Conservation (phyloP, 352 stramenopile genomes). For the Phytophthora tubulina region DNA sequence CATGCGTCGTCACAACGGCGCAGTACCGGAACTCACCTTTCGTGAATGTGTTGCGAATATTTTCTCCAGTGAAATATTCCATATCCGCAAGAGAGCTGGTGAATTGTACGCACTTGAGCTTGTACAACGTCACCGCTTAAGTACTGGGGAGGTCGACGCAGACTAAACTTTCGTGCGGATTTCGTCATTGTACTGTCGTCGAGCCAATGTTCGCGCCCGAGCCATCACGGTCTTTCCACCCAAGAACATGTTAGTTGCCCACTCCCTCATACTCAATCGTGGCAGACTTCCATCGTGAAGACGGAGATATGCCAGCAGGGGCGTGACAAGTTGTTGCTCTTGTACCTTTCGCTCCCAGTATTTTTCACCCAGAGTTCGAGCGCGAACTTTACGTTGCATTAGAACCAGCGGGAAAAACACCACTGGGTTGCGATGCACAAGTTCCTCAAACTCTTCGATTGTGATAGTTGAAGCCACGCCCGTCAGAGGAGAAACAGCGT, state of each 20-base stretch:
- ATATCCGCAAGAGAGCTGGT: constrained; percentile 58
- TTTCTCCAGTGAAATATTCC: constrained; percentile 55
- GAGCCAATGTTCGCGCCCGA: constrained; percentile 45
- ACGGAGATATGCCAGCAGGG: constrained; percentile 52
- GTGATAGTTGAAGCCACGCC: constrained; percentile 33
- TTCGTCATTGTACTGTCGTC: constrained; percentile 48
- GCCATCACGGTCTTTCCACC: constrained; percentile 37
- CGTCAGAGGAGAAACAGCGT: constrained; percentile 31
- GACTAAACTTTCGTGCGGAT: constrained; percentile 21
- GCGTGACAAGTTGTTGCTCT: constrained; percentile 50
- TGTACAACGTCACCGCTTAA: constrained; percentile 42
- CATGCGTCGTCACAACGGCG: constrained; percentile 66
- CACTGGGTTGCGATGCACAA: constrained; percentile 56
- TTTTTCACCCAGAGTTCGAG: constrained; percentile 45
- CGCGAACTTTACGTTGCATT: constrained; percentile 58
- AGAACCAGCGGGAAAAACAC: constrained; percentile 66
- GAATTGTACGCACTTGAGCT: constrained; percentile 60
- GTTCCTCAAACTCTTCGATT: constrained; percentile 65
- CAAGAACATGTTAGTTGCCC: constrained; percentile 41
- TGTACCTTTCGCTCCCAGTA: constrained; percentile 64
- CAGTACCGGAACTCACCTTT: constrained; percentile 52
- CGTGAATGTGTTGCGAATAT: constrained; percentile 53
- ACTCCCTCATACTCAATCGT: constrained; percentile 50
- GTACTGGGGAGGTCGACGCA: constrained; percentile 10
- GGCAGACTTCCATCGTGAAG: constrained; percentile 49